Percentiles rank a stretch among this genome's conserved stretches.
These are phyloP conservation scores for Acacia concinna DNA, from an alignment of 331 rosid species.

Conservation along the genomic window DNA sequence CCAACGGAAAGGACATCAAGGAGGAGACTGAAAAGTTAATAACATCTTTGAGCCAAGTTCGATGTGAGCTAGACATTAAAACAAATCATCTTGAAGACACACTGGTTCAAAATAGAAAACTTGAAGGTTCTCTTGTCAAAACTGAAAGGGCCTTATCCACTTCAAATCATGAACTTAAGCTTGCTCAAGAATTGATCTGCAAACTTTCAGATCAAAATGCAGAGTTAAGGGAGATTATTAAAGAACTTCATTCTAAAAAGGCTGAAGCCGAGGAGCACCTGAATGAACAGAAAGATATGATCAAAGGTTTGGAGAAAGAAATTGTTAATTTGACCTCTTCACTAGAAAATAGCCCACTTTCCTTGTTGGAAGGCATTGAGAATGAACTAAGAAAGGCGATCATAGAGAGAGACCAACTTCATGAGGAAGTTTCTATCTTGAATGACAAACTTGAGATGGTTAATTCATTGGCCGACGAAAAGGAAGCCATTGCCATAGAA, in stretches of 20 bases:
- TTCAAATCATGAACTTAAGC: slow-evolving; percentile 64
- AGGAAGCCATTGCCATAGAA: slow-evolving; percentile 82
- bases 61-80: slow-evolving; percentile 65
- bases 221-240: slow-evolving; percentile 64
- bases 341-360: slow-evolving; percentile 53
- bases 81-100: slow-evolving; percentile 61
- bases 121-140: slow-evolving; percentile 57
- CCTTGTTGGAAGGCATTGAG: slow-evolving; percentile 59
- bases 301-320: slow-evolving; percentile 78
- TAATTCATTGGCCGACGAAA: slow-evolving; percentile 77
- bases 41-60: slow-evolving; percentile 57
- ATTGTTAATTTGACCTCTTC: slow-evolving; percentile 66
- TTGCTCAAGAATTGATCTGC: slow-evolving; percentile 56
- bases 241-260: slow-evolving; percentile 56
- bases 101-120: slow-evolving; percentile 51
- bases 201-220: slow-evolving; percentile 55
- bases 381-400: slow-evolving; percentile 58
- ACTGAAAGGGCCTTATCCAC: slow-evolving; percentile 56
- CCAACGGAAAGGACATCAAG: slow-evolving; percentile 70
- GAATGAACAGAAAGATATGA: slow-evolving; percentile 75
- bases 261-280: slow-evolving; percentile 62
- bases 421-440: slow-evolving; percentile 58
- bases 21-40: slow-evolving; percentile 73
- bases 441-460: slow-evolving; percentile 79
- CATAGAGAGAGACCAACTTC: slow-evolving; percentile 73